These are phyloP conservation scores for Cydonia oblonga DNA, from an alignment of 331 rosid genomes.

Conservation along the genomic window DNA sequence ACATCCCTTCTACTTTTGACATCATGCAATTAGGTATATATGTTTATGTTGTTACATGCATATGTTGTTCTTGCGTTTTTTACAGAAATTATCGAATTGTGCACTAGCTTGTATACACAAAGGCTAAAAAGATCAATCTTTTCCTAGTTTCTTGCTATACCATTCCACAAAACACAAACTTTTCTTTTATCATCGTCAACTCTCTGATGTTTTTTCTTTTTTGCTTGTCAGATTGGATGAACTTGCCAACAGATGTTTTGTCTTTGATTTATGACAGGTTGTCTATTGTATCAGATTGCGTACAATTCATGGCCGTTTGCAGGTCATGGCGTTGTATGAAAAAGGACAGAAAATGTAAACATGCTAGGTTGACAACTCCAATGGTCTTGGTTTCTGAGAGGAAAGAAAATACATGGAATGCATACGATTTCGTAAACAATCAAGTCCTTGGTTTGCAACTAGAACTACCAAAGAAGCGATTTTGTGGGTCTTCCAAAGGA, in stretches of 20 bases:
- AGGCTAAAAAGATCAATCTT: too few species aligned
- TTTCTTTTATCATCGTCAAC: too few species aligned
- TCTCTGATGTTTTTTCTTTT: not conserved
- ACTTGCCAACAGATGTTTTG: not conserved
- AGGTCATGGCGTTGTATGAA: not conserved
- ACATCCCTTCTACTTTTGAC: too few species aligned
- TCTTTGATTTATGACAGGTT: not conserved
- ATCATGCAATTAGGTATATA: too few species aligned
- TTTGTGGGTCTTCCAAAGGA: not conserved
- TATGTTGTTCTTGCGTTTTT: too few species aligned
- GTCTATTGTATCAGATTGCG: not conserved
- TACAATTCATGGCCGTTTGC: not conserved
- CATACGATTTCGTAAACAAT: not conserved
- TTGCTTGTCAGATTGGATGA: not conserved
- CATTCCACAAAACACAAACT: too few species aligned
- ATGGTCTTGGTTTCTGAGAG: not conserved
- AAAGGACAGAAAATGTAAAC: not conserved
- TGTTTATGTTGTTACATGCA: too few species aligned
- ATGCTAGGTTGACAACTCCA: not conserved
- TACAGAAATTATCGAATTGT: too few species aligned
- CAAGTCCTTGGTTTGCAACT: not conserved
- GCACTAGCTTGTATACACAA: too few species aligned
- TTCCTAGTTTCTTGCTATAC: too few species aligned
- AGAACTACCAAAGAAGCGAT: not conserved
- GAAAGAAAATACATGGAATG: not conserved